Percentiles rank a stretch among this genome's conserved stretches.
Evolutionary conservation across 2,329 filamentous ascomycete species (phyloP).

Genomic region (Stylonectria norvegica): DNA sequence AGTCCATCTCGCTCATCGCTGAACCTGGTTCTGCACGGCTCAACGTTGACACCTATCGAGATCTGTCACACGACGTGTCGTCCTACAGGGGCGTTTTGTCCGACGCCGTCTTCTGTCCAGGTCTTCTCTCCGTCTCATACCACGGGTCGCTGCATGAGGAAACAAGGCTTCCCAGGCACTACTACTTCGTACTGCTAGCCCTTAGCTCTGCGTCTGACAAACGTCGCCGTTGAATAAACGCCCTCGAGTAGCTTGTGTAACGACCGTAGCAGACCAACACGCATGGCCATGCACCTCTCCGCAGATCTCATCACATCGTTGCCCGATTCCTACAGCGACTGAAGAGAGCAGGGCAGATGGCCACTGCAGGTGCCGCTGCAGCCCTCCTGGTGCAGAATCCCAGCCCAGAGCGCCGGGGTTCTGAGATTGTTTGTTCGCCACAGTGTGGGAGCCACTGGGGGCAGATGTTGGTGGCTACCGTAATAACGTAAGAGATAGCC

Average conservation of each 20-base stretch:
- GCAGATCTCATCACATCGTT: conserved; percentile 2
- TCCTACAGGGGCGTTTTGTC: too few relatives aligned
- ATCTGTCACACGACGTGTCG: background rate
- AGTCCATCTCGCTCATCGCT: too few relatives aligned
- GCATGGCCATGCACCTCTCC: conserved; percentile 4
- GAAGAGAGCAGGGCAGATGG: too few relatives aligned
- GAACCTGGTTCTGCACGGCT: too few relatives aligned
- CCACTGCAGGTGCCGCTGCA: conserved; percentile 7
- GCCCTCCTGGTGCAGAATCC: conserved; percentile 9
- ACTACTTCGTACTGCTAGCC: too few relatives aligned
- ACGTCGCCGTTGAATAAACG: too few relatives aligned
- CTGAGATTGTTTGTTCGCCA: conserved; percentile 16
- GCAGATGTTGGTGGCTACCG: too few relatives aligned
- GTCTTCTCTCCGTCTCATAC: conserved; percentile 1
- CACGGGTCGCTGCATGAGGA: background rate
- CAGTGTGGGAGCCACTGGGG: conserved; percentile 21
- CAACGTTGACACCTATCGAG: too few relatives aligned
- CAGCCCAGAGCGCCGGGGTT: conserved; percentile 10
- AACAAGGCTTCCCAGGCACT: conserved; percentile 1
- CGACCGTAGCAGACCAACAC: conserved; percentile 11
- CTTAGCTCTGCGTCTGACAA: too few relatives aligned
- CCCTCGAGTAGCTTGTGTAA: too few relatives aligned
- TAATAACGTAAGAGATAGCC: too few relatives aligned
- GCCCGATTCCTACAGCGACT: too few relatives aligned
- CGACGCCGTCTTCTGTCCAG: background rate